Conservation (phyloP, 345 rosid genomes). For the Conringia planisiliqua region DNA sequence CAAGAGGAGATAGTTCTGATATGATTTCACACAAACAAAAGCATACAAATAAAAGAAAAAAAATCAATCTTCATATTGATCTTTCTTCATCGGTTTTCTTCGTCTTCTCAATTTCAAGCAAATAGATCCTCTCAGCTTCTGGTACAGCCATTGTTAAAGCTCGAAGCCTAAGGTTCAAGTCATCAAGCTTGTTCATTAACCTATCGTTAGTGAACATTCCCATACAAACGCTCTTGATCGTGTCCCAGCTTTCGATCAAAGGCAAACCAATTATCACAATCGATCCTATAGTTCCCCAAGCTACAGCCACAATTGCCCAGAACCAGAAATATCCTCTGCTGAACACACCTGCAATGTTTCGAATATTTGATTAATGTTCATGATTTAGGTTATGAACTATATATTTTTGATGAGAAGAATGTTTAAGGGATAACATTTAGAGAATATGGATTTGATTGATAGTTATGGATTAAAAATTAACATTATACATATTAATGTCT, state of each 20-base stretch:
- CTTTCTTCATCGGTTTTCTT: conserved; percentile 32
- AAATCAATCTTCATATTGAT: background rate
- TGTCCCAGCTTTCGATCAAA: conserved; percentile 72
- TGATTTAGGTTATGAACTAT: background rate
- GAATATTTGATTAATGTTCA: background rate
- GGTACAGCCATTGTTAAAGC: conserved; percentile 56
- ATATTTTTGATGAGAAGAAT: background rate
- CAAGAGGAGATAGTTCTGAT: background rate
- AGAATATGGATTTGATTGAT: background rate
- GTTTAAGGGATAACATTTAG: background rate
- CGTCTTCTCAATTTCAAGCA: conserved; percentile 53
- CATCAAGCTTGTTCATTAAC: conserved; percentile 62
- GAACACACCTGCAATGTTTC: conserved; percentile 33
- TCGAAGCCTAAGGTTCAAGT: conserved; percentile 48
- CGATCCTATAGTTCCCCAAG: conserved; percentile 89
- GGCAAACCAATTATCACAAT: conserved; percentile 63
- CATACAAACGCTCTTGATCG: conserved; percentile 49
- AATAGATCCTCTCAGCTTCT: conserved; percentile 62
- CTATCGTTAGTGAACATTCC: conserved; percentile 81
- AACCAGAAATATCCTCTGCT: conserved; percentile 77
- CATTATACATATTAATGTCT: background rate
- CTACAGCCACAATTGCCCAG: conserved; percentile 80
- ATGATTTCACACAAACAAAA: conserved; percentile 6
- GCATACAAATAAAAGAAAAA: background rate
- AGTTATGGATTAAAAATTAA: background rate